Base-by-base conservation (phyloP, 306 rosid species). In the Begonia masoniana region DNA sequence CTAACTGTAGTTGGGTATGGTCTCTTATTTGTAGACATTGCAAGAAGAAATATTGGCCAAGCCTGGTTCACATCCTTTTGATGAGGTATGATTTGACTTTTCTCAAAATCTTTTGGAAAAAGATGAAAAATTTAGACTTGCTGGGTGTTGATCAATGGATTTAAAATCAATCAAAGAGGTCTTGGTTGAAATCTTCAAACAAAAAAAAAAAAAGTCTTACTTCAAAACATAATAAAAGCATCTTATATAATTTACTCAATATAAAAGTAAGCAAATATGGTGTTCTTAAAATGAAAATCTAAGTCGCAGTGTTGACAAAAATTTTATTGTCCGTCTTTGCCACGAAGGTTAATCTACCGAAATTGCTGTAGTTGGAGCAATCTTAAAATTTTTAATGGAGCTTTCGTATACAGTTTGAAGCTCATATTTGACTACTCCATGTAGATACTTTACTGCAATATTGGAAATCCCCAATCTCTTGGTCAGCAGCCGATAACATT, bases 391-490 rank as follows among this genome's bases (percentile, higher is more conserved):
- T 3, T 5, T 31, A 26, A 26, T 26, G 35, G 35, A 26, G 6
- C 35, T 26, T 26, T 26, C 35, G 1, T 26, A 3, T 26, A 26
- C 35, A 26, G 35, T 26, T 26, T 26, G 35, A 26, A 26, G 26
- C 31, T 15, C 42, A 0, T 10, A 16, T 10, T 15, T 61, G 10
- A 53, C 52, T 52, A 43, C 46, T 41, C 45, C 15, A 62, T 60
- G 57, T 70, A 88, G 97, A 82, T 88, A 55, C 72, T 88, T 51
- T 88, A 84, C 77, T 88, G 97, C 79, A 88, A 88, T 76, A 88
- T 84, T 45, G 97, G 97, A 73, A 88, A 88, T 68, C 97, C 97
- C 54, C 97, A 88, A 70, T 82, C 97, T 65, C 97, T 88, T 72
- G 88, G 95, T 48, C 97, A 88, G 82, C 75, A 62, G 51, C 94